These are phyloP conservation scores for Linum tenue DNA, from an alignment of 345 rosid genomes.

Conservation along the genomic window DNA sequence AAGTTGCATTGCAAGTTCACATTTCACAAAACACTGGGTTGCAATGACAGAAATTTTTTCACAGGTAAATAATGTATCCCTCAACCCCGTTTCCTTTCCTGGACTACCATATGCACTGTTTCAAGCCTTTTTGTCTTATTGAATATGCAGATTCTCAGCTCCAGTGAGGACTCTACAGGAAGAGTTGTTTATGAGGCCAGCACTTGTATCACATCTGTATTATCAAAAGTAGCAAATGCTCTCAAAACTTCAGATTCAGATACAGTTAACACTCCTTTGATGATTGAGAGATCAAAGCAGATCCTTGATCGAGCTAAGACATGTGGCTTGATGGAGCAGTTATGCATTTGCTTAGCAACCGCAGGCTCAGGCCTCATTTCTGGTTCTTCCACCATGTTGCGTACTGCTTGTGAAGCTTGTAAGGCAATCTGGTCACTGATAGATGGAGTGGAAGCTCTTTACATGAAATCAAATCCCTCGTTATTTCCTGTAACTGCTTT, in stretches of 20 bases:
- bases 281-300: conserved; percentile 37
- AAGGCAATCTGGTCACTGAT: conserved; percentile 68
- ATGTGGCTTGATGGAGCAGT: conserved; percentile 66
- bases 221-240: conserved; percentile 53
- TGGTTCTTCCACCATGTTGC: conserved; percentile 68
- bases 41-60: conserved; percentile 66
- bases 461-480: conserved; percentile 33
- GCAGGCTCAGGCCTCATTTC: conserved; percentile 72
- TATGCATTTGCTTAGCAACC: conserved; percentile 71
- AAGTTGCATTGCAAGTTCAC: conserved; percentile 36
- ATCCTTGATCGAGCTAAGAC: conserved; percentile 71
- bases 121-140: conserved; percentile 12
- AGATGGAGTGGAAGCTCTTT: conserved; percentile 54
- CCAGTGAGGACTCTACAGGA: conserved; percentile 58
- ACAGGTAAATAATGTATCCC: conserved; percentile 42
- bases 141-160: conserved; percentile 47
- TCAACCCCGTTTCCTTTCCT: not conserved
- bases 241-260: conserved; percentile 40
- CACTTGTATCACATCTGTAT: conserved; percentile 49
- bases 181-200: conserved; percentile 59
- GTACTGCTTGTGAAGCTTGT: conserved; percentile 75
- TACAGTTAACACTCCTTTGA: conserved; percentile 30
- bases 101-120: not conserved
- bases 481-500: conserved; percentile 65
- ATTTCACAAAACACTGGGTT: conserved; percentile 71